These are phyloP conservation scores for Termitomyces sp. DNA, from an alignment of 768 basidiomycete genomes.

Conservation along the genomic window DNA sequence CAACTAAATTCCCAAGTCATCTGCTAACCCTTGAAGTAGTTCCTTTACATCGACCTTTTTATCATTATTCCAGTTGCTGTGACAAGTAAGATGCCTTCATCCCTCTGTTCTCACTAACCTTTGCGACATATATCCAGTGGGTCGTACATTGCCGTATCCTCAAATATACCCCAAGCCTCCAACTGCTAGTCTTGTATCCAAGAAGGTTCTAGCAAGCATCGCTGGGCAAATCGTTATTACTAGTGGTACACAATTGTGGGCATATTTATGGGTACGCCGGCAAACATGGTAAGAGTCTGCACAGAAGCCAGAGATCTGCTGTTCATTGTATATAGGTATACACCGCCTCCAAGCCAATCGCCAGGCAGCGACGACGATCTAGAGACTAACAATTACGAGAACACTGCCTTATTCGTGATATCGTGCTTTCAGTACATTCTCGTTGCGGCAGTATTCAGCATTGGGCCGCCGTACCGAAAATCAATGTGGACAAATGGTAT, in stretches of 20 bases:
- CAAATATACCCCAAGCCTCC: conserved; percentile 86
- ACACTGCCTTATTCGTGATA: conserved; percentile 85
- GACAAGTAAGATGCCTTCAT: conserved; percentile 61
- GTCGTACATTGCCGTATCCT: conserved; percentile 86
- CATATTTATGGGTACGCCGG: conserved; percentile 80
- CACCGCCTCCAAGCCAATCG: conserved; percentile 48
- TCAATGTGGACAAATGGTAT: conserved; percentile 93
- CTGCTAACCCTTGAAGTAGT: conserved; percentile 38
- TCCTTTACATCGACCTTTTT: conserved; percentile 96
- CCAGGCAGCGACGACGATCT: conserved; percentile 64
- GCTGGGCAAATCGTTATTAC: conserved; percentile 90
- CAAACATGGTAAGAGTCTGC: conserved; percentile 67
- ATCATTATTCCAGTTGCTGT: conserved; percentile 97
- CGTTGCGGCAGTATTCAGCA: conserved; percentile 95
- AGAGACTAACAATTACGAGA: conserved; percentile 85
- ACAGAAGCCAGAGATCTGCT: not conserved
- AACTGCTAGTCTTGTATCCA: conserved; percentile 93
- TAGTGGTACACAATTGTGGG: conserved; percentile 76
- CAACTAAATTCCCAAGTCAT: not conserved
- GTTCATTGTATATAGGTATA: conserved; percentile 53
- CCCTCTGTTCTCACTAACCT: conserved; percentile 1
- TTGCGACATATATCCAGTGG: conserved; percentile 57
- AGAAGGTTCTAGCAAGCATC: conserved; percentile 90
- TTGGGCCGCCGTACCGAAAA: conserved; percentile 94
- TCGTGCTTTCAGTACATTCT: conserved; percentile 99